Percentiles rank a stretch among this genome's conserved stretches.
These are phyloP conservation scores for Sporothrix humicola DNA, from an alignment of 2,329 filamentous ascomycete species.

Conservation along the genomic window DNA sequence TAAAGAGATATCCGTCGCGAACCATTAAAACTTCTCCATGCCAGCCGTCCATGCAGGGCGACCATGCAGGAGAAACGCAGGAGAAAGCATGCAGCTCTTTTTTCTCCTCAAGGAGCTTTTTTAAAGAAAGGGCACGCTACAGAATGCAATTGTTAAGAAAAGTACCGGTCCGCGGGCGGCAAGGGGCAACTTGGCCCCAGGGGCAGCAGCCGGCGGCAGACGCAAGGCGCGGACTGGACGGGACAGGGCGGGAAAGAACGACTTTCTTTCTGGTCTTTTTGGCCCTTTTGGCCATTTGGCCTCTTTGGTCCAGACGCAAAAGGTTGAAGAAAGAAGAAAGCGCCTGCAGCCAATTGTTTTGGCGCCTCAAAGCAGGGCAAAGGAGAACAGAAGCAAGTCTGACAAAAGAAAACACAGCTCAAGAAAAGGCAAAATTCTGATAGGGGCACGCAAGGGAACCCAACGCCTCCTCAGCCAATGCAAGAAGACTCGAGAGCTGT, in stretches of 20 bases:
- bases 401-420: not conserved
- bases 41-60: slow-evolving; percentile 21
- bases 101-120: not conserved
- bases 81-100: slow-evolving; percentile 7
- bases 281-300: too few species aligned
- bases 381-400: not conserved
- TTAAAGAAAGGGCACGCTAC: not conserved
- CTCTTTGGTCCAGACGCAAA: not conserved
- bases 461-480: not conserved
- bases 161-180: not conserved
- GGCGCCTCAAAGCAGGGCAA: not conserved
- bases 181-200: not conserved
- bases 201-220: slow-evolving; percentile 12
- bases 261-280: not conserved
- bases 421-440: not conserved
- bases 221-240: slow-evolving; percentile 13
- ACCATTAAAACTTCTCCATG: not conserved
- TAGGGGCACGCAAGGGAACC: slow-evolving; percentile 12
- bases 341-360: not conserved
- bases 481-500: not conserved
- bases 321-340: not conserved
- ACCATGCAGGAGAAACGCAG: slow-evolving; percentile 25
- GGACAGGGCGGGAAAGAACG: not conserved
- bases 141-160: slow-evolving; percentile 9
- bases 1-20: not conserved